phyloP scores from a whole-genome alignment of 2,329 filamentous ascomycete genomes.

The Teratosphaeria destructans region DNA sequence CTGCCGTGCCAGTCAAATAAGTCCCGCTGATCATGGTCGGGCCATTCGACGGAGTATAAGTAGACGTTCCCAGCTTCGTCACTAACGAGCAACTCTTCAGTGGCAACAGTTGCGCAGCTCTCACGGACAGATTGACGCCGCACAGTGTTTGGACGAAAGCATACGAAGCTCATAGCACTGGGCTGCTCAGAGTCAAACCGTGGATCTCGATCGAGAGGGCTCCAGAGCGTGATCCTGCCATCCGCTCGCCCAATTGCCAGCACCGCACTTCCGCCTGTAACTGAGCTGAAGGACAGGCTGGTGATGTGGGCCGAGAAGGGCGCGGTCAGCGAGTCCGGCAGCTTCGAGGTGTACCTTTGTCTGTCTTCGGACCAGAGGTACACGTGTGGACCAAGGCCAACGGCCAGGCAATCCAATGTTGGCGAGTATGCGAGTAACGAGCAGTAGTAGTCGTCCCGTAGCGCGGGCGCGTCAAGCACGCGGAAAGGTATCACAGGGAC shows the following conservation, averaged over 20 bases:
- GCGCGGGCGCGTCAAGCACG: constrained; percentile 74
- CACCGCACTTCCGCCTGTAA: constrained; percentile 63
- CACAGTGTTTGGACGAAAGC: constrained; percentile 60
- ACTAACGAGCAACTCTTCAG: constrained; percentile 77
- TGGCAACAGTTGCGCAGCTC: constrained; percentile 46
- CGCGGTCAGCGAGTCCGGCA: constrained; percentile 43
- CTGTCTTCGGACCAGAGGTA: constrained; percentile 79
- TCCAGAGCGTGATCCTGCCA: constrained; percentile 67
- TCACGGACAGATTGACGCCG: constrained; percentile 39
- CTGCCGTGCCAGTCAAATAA: constrained; percentile 66
- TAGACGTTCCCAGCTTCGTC: constrained; percentile 75
- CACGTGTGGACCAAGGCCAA: constrained; percentile 67
- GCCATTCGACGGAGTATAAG: constrained; percentile 87
- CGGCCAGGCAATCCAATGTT: constrained; percentile 64
- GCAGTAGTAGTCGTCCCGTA: constrained; percentile 96
- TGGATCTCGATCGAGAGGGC: constrained; percentile 56
- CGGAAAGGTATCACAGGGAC: constrained; percentile 24
- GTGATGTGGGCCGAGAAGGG: constrained; percentile 55
- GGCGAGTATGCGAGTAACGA: constrained; percentile 77
- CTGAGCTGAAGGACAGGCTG: constrained; percentile 81
- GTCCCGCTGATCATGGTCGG: constrained; percentile 46
- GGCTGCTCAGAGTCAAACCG: constrained; percentile 68
- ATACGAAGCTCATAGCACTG: constrained; percentile 64
- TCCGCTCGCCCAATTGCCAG: constrained; percentile 75
- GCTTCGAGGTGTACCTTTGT: constrained; percentile 29